Percentiles rank a stretch among this genome's conserved stretches.
These are phyloP conservation scores for Hyaloscypha variabilis DNA, from an alignment of 495 filamentous ascomycete genomes.

Conservation along the genomic window DNA sequence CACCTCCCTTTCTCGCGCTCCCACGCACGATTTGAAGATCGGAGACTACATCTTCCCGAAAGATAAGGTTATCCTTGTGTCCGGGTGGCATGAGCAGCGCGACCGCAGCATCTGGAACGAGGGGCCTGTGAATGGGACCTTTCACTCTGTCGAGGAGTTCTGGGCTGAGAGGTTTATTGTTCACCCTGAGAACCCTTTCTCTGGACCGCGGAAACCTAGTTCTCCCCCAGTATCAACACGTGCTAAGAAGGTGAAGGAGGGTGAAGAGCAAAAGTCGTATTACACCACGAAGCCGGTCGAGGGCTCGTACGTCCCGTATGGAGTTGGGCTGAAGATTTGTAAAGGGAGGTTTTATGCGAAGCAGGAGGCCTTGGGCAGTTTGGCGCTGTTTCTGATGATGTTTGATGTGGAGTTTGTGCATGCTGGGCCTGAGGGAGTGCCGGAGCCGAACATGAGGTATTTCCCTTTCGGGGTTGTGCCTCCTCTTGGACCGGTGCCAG, in stretches of 20 bases:
- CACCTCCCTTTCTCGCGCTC: slow-evolving; percentile 25
- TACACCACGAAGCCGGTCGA: slow-evolving; percentile 34
- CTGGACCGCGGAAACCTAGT: slow-evolving; percentile 32
- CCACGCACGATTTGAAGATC: slow-evolving; percentile 24
- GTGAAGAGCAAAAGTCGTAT: slow-evolving; percentile 1
- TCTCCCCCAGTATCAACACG: slow-evolving; percentile 7
- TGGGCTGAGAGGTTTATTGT: slow-evolving; percentile 45
- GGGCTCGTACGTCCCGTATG: slow-evolving; percentile 38
- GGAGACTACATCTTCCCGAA: slow-evolving; percentile 28
- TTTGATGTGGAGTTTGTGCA: slow-evolving; percentile 34
- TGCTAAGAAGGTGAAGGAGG: too few relatives aligned
- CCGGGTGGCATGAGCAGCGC: slow-evolving; percentile 28
- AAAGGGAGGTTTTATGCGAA: slow-evolving; percentile 41
- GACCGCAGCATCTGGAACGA: slow-evolving; percentile 35
- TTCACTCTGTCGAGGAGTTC: slow-evolving; percentile 37
- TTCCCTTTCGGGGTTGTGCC: slow-evolving; percentile 32
- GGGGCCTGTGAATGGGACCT: slow-evolving; percentile 22
- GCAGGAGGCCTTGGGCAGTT: slow-evolving; percentile 30
- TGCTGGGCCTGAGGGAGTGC: slow-evolving; percentile 8
- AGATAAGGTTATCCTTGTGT: slow-evolving; percentile 27
- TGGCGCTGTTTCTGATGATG: slow-evolving; percentile 32
- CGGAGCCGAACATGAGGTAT: slow-evolving; percentile 26
- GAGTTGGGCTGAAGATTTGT: slow-evolving; percentile 37
- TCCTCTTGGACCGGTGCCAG: slow-evolving; percentile 31
- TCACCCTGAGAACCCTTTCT: slow-evolving; percentile 37